Evolutionary conservation across 495 filamentous ascomycete species (phyloP).

Genomic region (Lepraria neglecta): DNA sequence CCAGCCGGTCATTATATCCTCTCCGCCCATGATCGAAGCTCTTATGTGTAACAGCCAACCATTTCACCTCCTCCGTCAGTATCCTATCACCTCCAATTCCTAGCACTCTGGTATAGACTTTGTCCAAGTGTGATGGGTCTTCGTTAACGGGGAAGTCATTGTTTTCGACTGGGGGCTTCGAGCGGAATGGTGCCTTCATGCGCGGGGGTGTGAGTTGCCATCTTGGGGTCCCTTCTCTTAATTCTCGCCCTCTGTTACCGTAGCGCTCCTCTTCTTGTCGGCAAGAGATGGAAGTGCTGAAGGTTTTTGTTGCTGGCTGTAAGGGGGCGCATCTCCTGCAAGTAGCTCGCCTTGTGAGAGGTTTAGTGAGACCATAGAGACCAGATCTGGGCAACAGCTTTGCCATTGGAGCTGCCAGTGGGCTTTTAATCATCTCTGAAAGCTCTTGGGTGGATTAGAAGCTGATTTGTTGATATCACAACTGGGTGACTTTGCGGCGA

Average conservation of each 20-base stretch:
- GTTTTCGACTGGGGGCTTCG: constrained; percentile 37
- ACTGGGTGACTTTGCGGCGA: constrained; percentile 8
- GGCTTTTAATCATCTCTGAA: background rate
- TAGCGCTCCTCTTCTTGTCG: constrained; percentile 11
- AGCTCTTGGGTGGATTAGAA: background rate
- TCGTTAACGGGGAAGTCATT: constrained; percentile 63
- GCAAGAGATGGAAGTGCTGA: constrained; percentile 13
- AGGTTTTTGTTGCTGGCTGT: constrained; percentile 1
- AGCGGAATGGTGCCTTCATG: constrained; percentile 69
- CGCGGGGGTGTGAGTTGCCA: constrained; percentile 75
- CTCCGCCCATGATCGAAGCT: constrained; percentile 93
- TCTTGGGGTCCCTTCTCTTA: constrained; percentile 50
- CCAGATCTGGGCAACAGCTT: background rate
- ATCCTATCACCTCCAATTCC: constrained; percentile 62
- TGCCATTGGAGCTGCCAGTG: constrained; percentile 3
- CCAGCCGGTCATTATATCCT: constrained; percentile 89
- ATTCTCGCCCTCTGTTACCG: constrained; percentile 33
- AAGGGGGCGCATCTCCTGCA: constrained; percentile 14
- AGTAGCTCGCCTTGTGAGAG: background rate
- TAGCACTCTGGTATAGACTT: constrained; percentile 65
- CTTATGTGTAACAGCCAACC: constrained; percentile 96
- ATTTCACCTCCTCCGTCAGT: constrained; percentile 87
- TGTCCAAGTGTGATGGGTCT: constrained; percentile 63
- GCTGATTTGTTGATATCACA: background rate
- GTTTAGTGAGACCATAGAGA: background rate